Conservation (phyloP, 768 basidiomycete species). For the Terana coerulea region DNA sequence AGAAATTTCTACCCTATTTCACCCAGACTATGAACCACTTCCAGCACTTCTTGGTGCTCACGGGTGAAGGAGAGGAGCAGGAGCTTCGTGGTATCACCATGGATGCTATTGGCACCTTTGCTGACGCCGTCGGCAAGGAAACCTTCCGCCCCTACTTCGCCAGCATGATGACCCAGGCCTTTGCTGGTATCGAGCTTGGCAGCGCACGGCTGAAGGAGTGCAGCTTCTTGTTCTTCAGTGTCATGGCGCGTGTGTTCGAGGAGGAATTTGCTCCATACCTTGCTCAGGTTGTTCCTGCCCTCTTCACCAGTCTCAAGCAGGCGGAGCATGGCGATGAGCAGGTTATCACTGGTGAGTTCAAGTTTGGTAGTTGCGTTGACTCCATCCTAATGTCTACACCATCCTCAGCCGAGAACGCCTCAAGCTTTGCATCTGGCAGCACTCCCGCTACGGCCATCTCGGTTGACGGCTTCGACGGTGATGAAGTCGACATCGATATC, state of each 20-base stretch:
- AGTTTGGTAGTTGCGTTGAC: not conserved
- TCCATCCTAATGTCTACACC: not conserved
- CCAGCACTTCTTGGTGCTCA: conserved; percentile 82
- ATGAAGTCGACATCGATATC: conserved; percentile 65
- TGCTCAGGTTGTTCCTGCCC: conserved; percentile 78
- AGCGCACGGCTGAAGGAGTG: conserved; percentile 89
- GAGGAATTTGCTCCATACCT: conserved; percentile 92
- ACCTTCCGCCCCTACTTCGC: conserved; percentile 93
- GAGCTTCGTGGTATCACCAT: conserved; percentile 96
- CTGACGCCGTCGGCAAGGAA: conserved; percentile 94
- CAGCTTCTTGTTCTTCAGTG: conserved; percentile 97
- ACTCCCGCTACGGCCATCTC: conserved; percentile 69
- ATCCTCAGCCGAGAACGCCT: conserved; percentile 45
- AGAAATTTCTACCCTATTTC: conserved; percentile 91
- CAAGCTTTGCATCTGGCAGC: conserved; percentile 69
- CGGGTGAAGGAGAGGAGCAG: conserved; percentile 84
- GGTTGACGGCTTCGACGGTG: conserved; percentile 63
- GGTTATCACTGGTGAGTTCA: conserved; percentile 38
- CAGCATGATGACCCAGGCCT: conserved; percentile 94
- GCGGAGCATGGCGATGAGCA: conserved; percentile 68
- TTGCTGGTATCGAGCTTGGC: conserved; percentile 84
- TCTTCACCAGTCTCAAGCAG: conserved; percentile 81
- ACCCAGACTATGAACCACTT: conserved; percentile 85
- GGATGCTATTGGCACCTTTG: conserved; percentile 98
- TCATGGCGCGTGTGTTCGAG: conserved; percentile 95